phyloP scores from a whole-genome alignment of 2,329 filamentous ascomycete species.

The Nemania diffusa region DNA sequence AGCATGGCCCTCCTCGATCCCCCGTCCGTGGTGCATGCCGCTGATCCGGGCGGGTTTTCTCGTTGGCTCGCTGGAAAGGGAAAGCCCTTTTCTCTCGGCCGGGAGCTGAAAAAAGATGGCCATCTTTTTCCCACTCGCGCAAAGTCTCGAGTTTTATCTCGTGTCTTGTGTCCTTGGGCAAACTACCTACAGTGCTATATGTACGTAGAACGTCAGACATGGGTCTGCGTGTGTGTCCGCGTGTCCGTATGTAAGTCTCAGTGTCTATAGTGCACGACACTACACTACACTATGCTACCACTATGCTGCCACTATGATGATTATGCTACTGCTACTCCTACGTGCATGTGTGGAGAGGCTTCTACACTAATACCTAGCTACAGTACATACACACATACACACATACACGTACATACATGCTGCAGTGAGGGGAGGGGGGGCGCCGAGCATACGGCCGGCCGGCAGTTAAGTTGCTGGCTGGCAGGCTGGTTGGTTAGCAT shows the following conservation, averaged over 20 bases:
- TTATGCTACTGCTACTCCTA: conserved; percentile 4
- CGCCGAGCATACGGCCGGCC: conserved; percentile 35
- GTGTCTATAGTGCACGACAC: not conserved
- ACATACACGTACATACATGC: conserved; percentile 9
- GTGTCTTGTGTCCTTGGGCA: too few relatives aligned
- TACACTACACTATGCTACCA: not conserved
- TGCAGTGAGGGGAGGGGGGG: conserved; percentile 27
- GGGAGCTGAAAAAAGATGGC: conserved; percentile 18
- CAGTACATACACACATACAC: not conserved
- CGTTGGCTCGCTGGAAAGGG: not conserved
- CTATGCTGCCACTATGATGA: not conserved
- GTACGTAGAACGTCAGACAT: not conserved
- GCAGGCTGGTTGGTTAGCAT: not conserved
- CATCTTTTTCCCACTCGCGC: too few relatives aligned
- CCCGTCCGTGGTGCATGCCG: conserved; percentile 6
- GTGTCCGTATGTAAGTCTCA: not conserved
- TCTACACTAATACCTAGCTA: not conserved
- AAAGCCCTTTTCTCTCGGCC: conserved; percentile 2
- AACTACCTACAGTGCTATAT: not conserved
- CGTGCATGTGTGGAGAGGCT: conserved; percentile 20
- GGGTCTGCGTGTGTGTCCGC: conserved; percentile 3
- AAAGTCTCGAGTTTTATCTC: too few relatives aligned
- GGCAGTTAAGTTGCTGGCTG: conserved; percentile 30
- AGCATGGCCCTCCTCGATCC: not conserved
- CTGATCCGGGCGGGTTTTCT: conserved; percentile 5